phyloP scores from a whole-genome alignment of 306 rosid genomes.

The Rosa persica region DNA sequence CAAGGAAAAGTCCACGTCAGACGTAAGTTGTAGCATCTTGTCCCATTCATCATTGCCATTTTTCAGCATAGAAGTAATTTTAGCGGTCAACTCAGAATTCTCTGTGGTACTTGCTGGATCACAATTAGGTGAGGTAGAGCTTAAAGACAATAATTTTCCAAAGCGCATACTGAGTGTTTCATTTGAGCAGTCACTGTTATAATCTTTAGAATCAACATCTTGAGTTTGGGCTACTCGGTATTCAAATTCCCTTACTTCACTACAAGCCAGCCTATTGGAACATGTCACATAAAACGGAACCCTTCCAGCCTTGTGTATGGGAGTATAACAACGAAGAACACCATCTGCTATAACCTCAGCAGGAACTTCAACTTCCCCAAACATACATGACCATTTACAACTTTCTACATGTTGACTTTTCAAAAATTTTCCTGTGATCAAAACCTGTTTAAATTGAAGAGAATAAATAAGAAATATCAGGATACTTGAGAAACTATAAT shows the following conservation, averaged over 20 bases:
- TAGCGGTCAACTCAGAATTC: slow-evolving; percentile 43
- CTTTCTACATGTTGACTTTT: slow-evolving; percentile 48
- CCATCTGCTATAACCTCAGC: slow-evolving; percentile 62
- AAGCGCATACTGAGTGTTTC: slow-evolving; percentile 45
- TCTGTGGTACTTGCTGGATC: slow-evolving; percentile 38
- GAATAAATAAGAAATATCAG: slow-evolving; percentile 13
- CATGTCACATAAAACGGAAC: slow-evolving; percentile 81
- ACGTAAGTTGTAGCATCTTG: slow-evolving; percentile 46
- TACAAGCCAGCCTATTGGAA: slow-evolving; percentile 90
- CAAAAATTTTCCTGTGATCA: slow-evolving; percentile 72
- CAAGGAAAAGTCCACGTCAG: slow-evolving; percentile 50
- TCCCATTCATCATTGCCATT: slow-evolving; percentile 62
- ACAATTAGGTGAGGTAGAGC: slow-evolving; percentile 31
- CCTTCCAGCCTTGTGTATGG: slow-evolving; percentile 67
- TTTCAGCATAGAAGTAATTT: slow-evolving; percentile 58
- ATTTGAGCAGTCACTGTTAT: slow-evolving; percentile 29
- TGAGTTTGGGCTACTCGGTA: slow-evolving; percentile 38
- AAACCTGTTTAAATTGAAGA: slow-evolving; percentile 46
- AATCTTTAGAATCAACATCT: slow-evolving; percentile 38
- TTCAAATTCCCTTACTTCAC: slow-evolving; percentile 88
- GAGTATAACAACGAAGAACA: slow-evolving; percentile 77
- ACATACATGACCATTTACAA: slow-evolving; percentile 84
- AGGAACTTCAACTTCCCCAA: slow-evolving; percentile 88
- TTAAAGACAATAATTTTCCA: slow-evolving; percentile 46
- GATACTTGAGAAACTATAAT: slow-evolving; percentile 7